phyloP scores from a whole-genome alignment of 2,329 filamentous ascomycete genomes.

The Davidsoniella neocaledoniae region DNA sequence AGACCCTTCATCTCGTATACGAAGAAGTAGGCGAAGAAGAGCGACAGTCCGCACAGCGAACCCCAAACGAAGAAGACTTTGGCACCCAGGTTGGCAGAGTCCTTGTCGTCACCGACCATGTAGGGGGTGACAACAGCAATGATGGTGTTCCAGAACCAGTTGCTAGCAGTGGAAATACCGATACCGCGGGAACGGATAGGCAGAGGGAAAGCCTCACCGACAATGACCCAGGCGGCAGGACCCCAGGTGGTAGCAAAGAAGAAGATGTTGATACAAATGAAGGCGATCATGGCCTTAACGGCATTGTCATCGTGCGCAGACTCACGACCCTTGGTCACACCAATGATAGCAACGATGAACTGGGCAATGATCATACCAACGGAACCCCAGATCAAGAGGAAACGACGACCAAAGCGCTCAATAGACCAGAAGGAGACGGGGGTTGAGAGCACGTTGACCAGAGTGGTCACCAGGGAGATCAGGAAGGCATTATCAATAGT shows the following conservation, averaged over 20 bases:
- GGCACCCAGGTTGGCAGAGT: conserved; percentile 46
- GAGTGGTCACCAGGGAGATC: conserved; percentile 69
- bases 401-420: conserved; percentile 65
- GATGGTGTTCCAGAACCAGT: conserved; percentile 81
- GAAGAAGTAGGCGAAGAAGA: conserved; percentile 56
- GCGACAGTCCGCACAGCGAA: conserved; percentile 40
- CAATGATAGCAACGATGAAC: conserved; percentile 69
- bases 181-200: conserved; percentile 81
- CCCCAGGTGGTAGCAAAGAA: conserved; percentile 86
- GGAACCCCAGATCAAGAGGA: conserved; percentile 63
- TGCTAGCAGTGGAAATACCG: conserved; percentile 69
- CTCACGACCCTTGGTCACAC: conserved; percentile 42
- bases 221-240: conserved; percentile 63
- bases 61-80: conserved; percentile 67
- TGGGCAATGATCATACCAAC: conserved; percentile 72
- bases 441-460: conserved; percentile 76
- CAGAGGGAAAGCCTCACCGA: conserved; percentile 81
- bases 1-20: conserved; percentile 61
- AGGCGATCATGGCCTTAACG: conserved; percentile 59
- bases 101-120: conserved; percentile 40
- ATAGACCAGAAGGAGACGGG: conserved; percentile 78
- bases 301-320: conserved; percentile 37
- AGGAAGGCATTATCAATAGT: conserved; percentile 66
- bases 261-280: conserved; percentile 87
- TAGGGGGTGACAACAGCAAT: conserved; percentile 56